Evolutionary conservation across 1,284 basidiomycete genomes (phyloP).

Genomic region (Pseudomicrostroma phylloplanum): DNA sequence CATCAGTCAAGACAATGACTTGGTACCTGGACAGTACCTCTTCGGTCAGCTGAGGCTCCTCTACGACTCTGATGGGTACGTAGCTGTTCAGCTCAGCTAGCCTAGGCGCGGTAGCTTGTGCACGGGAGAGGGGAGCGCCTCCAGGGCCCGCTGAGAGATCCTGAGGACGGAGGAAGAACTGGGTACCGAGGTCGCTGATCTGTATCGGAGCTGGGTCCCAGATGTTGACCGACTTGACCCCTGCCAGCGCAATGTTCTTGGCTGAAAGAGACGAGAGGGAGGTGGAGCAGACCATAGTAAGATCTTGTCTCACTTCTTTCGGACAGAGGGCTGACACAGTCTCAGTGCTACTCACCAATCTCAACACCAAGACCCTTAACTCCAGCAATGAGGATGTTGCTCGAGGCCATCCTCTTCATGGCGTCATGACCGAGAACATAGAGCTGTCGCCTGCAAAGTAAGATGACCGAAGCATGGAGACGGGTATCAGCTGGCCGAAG

Average conservation of each 20-base stretch:
- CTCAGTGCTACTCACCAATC: slow-evolving; percentile 55
- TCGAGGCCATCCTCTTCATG: slow-evolving; percentile 98
- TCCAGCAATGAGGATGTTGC: slow-evolving; percentile 90
- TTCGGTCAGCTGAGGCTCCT: slow-evolving; percentile 31
- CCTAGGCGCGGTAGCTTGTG: slow-evolving; percentile 76
- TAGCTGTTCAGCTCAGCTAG: slow-evolving; percentile 93
- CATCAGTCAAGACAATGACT: slow-evolving; percentile 82
- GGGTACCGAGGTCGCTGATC: slow-evolving; percentile 79
- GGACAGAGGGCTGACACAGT: neutral
- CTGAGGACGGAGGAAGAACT: slow-evolving; percentile 88
- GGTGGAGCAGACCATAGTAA: neutral
- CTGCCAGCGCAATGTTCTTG: slow-evolving; percentile 90
- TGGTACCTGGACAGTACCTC: slow-evolving; percentile 38
- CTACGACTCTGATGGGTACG: slow-evolving; percentile 74
- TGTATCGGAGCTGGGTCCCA: slow-evolving; percentile 86
- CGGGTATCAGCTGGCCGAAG: neutral
- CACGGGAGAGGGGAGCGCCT: slow-evolving; percentile 56
- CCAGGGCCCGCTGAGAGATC: slow-evolving; percentile 71
- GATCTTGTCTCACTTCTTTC: neutral
- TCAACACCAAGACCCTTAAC: slow-evolving; percentile 90
- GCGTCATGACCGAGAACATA: slow-evolving; percentile 57
- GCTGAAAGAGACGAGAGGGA: slow-evolving; percentile 57
- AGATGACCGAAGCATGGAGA: neutral
- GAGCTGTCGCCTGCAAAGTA: slow-evolving; percentile 45
- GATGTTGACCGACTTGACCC: slow-evolving; percentile 94